Base-by-base conservation (phyloP, 306 rosid species). In the Elaeagnus macrophylla region DNA sequence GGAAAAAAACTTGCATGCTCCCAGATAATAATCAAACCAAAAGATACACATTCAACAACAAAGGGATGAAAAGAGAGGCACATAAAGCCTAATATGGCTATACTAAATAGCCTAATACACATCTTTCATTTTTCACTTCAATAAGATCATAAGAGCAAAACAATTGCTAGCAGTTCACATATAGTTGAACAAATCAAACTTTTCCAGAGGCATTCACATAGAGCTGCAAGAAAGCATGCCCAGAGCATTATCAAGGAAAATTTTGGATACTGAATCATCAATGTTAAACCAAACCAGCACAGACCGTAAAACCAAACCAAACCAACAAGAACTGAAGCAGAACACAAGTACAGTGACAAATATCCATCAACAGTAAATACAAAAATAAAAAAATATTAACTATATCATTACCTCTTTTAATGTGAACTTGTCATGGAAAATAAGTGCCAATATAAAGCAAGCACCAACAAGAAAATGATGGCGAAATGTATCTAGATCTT, bases 401-500 rank as follows among this genome's bases (percentile, higher is more conserved):
- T 58, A 37, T 41, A 16, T 48, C 47, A 25, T 37, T 15, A 81
- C 97, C 96, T 91, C 95, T 67, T 19, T 81, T 58, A 86, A 18
- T 0, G 82, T 74, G 72, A 86, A 78, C 77, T 84, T 86, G 74
- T 91, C 95, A 40, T 91, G 43, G 69, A 78, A 40, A n/a, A 91
- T 10, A 19, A 86, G 82, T 1, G 96, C 93, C n/a, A 84, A 60
- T 54, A 59, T 46, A 70, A 86, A 80, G 74, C 81, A 56, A 8
- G 64, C 86, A 18, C 57, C 79, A 12, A 84, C 12, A 5, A 86
- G 95, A 57, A 77, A 78, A 70, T 80, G 25, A 70, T 91, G 84
- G 52, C 93, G 83, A 70, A 91, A 91, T 1, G 93, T 84, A 56
- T 91, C 97, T 3, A 86, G 81, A n/a, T 75, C 78, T 61, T 54